Conservation (phyloP, 371 early-diverging fungal species). For the Rhizopus delemar region DNA sequence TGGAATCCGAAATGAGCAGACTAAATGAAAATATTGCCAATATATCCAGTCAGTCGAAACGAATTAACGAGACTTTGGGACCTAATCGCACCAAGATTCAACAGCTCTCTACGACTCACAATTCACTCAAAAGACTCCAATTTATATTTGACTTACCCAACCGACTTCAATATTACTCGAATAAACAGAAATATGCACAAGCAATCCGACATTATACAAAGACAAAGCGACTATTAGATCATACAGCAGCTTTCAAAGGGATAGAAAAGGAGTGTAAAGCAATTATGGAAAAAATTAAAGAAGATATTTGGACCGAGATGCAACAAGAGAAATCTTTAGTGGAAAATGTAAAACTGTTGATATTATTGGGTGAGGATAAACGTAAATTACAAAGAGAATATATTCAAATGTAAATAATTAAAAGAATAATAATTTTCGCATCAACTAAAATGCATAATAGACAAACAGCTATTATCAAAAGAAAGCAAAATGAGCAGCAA, state of each 20-base stretch:
- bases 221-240: slow-evolving; percentile 70
- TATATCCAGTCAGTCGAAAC: slow-evolving; percentile 58
- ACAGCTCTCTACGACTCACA: slow-evolving; percentile 76
- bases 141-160: slow-evolving; percentile 85
- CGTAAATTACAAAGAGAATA: slow-evolving; percentile 49
- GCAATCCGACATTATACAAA: slow-evolving; percentile 80
- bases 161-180: slow-evolving; percentile 63
- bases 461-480: slow-evolving; percentile 24
- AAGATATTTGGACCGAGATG: slow-evolving; percentile 45
- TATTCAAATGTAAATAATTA: slow-evolving; percentile 44
- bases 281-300: slow-evolving; percentile 71
- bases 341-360: slow-evolving; percentile 60
- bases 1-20: slow-evolving; percentile 77
- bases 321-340: slow-evolving; percentile 30
- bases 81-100: slow-evolving; percentile 73
- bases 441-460: slow-evolving; percentile 1
- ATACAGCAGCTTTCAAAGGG: slow-evolving; percentile 73
- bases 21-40: slow-evolving; percentile 70
- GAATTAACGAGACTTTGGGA: slow-evolving; percentile 62
- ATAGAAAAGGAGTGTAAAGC: slow-evolving; percentile 76
- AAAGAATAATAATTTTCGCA: background rate
- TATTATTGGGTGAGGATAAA: slow-evolving; percentile 58
- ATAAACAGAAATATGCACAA: slow-evolving; percentile 61
- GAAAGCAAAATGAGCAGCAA: slow-evolving; percentile 13
- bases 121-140: slow-evolving; percentile 75